These are phyloP conservation scores for Myotisia sp. DNA, from an alignment of 2,329 filamentous ascomycete species.

Conservation along the genomic window DNA sequence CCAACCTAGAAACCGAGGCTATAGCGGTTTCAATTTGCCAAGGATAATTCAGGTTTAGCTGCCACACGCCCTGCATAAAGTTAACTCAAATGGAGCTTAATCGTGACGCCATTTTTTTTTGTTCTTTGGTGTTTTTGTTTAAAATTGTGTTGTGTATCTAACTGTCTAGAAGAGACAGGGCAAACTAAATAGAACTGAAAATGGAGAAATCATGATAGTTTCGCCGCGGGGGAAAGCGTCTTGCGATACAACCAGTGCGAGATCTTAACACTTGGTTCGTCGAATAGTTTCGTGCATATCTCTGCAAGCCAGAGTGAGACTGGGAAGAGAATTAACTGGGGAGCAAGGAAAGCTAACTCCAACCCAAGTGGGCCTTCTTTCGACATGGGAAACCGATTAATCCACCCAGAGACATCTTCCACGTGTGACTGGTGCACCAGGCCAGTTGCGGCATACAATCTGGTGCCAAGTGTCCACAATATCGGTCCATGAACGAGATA, in stretches of 20 bases:
- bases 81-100: too few species aligned
- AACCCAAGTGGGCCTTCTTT: slow-evolving; percentile 45
- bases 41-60: too few species aligned
- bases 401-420: slow-evolving; percentile 42
- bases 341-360: slow-evolving; percentile 44
- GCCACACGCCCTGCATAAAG: too few species aligned
- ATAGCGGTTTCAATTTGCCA: too few species aligned
- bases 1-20: too few species aligned
- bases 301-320: slow-evolving; percentile 46
- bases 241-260: slow-evolving; percentile 43
- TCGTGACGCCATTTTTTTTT: too few species aligned
- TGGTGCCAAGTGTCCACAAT: slow-evolving; percentile 45
- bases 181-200: neutral
- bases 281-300: slow-evolving; percentile 40
- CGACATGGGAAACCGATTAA: slow-evolving; percentile 42
- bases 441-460: slow-evolving; percentile 49
- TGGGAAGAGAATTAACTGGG: slow-evolving; percentile 47
- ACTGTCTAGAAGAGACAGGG: too few species aligned
- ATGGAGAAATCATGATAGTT: slow-evolving; percentile 1
- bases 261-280: slow-evolving; percentile 47
- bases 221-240: slow-evolving; percentile 18
- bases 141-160: too few species aligned
- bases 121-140: too few species aligned
- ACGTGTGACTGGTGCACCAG: slow-evolving; percentile 38
- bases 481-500: slow-evolving; percentile 44